Conservation (phyloP, 1,139 yeast genomes). For the Scheffersomyces illinoinensis region DNA sequence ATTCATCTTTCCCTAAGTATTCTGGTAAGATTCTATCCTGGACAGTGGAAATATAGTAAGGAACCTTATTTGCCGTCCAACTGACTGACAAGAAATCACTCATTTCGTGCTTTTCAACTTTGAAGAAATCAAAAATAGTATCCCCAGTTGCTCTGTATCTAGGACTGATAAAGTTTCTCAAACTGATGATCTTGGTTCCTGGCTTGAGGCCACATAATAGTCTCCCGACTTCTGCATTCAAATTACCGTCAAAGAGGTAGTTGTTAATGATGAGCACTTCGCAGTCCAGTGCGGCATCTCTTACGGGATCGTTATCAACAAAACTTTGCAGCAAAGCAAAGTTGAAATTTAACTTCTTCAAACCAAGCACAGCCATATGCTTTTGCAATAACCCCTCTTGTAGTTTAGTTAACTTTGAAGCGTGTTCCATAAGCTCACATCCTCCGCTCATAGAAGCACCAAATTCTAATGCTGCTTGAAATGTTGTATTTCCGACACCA, state of each 20-base stretch:
- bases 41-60: slow-evolving; percentile 76
- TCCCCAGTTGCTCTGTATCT: slow-evolving; percentile 56
- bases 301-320: slow-evolving; percentile 61
- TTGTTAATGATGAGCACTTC: slow-evolving; percentile 80
- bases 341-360: slow-evolving; percentile 54
- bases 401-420: slow-evolving; percentile 63
- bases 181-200: slow-evolving; percentile 77
- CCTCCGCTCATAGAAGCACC: slow-evolving; percentile 82
- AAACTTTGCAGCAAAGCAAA: slow-evolving; percentile 72
- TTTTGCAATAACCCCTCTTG: slow-evolving; percentile 61
- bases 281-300: slow-evolving; percentile 54
- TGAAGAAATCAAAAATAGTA: slow-evolving; percentile 61
- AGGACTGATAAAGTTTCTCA: slow-evolving; percentile 70
- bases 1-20: slow-evolving; percentile 11
- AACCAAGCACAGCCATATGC: slow-evolving; percentile 64
- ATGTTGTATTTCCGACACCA: slow-evolving; percentile 90
- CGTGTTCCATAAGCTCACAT: slow-evolving; percentile 85
- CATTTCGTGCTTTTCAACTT: slow-evolving; percentile 65
- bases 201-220: slow-evolving; percentile 62
- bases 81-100: slow-evolving; percentile 71
- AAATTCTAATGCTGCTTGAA: slow-evolving; percentile 86
- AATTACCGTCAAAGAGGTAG: slow-evolving; percentile 73
- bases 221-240: slow-evolving; percentile 69
- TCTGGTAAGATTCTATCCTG: slow-evolving; percentile 30
- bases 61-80: slow-evolving; percentile 88